Evolutionary conservation across 2,329 filamentous ascomycete genomes (phyloP), one percentile per base, ranked within the genome.

Genomic region (Aspergillus transmontanensis): DNA sequence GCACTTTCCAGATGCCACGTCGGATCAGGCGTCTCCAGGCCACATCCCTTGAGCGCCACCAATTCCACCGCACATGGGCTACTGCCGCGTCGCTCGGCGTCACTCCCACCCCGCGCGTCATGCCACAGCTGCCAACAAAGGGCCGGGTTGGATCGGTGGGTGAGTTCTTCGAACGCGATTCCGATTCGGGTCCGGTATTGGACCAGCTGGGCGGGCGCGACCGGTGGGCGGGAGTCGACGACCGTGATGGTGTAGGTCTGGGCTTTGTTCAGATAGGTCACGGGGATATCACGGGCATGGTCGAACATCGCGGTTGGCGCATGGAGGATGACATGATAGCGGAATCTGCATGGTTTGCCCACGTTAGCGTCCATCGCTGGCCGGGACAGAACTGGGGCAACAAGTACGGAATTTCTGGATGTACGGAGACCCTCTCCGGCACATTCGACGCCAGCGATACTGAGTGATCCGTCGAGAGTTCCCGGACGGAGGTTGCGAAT

Each of bases 211-310:
- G 80, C 75, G 39, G 86, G 79, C 2, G 87, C 85, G 4, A 88
- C 78, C 2, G 83, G 81, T 1, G 89, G 85, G 9, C 84, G 82
- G 0, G 90, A 94, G 73, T 97, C 94, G 50, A 90, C 83, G 34
- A 97, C 85, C 2, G 91, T 90, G 23, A 97, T 82, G 0, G 91
- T 90, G 75, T 97, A 98, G 11, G 92, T 91, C 75, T 97, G 93
- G n/a, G 93, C 93, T 78, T 97, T 97, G 81, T 98, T 97, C 16
- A 98, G 85, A 73, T 97, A 98, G 0, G 93, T 97, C n/a, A 97
- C 87, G 0, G 94, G 94, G 26, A 97, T 95, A 75, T 97, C 94
- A 64, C 96, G 91, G 1, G 88, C 80, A 66, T 93, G 88, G 76
- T 91, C 94, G 55, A 68, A 90, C 93, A 97, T 97, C 12, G 94